A percentile compares a stretch with the other conserved stretches of the same genome.
phyloP scores from a whole-genome alignment of 108 stramenopile genomes.

The Pseudonitzschia multiseries region DNA sequence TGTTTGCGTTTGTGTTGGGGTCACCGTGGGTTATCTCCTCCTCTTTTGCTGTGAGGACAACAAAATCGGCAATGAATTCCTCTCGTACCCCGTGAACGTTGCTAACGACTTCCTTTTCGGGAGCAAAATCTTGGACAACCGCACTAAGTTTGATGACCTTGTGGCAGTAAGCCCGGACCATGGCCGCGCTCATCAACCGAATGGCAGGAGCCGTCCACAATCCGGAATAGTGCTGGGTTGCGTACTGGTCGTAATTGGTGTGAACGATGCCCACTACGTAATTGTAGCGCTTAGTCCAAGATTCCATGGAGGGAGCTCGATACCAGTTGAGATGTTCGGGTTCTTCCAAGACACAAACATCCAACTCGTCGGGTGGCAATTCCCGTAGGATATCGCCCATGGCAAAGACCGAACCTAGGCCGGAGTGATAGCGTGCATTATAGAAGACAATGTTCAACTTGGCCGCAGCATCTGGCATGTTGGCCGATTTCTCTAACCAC shows the following conservation, averaged over 20 bases:
- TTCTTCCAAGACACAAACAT: slow-evolving; percentile 85
- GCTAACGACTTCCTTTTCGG: slow-evolving; percentile 70
- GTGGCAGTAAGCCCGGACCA: slow-evolving; percentile 89
- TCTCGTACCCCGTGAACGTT: slow-evolving; percentile 90
- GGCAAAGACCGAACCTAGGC: slow-evolving; percentile 68
- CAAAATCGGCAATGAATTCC: slow-evolving; percentile 45
- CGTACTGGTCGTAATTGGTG: slow-evolving; percentile 72
- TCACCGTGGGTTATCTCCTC: background rate
- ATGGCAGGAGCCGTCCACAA: slow-evolving; percentile 76
- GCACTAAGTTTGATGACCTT: slow-evolving; percentile 85
- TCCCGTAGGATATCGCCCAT: slow-evolving; percentile 81
- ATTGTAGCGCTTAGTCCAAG: slow-evolving; percentile 83
- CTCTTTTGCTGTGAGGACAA: slow-evolving; percentile 7
- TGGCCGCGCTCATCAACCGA: slow-evolving; percentile 67
- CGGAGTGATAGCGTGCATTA: slow-evolving; percentile 70
- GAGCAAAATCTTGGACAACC: slow-evolving; percentile 74
- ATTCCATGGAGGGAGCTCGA: slow-evolving; percentile 72
- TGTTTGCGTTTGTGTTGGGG: background rate
- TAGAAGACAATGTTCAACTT: slow-evolving; percentile 71
- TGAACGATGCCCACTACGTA: slow-evolving; percentile 87
- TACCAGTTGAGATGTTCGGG: slow-evolving; percentile 89
- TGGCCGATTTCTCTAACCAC: slow-evolving; percentile 66
- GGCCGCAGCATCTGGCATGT: slow-evolving; percentile 66
- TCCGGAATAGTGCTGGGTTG: slow-evolving; percentile 43
- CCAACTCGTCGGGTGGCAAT: slow-evolving; percentile 24